Evolutionary conservation across 164 flowering plant species (phyloP).

Genomic region (Stephania cephalantha): DNA sequence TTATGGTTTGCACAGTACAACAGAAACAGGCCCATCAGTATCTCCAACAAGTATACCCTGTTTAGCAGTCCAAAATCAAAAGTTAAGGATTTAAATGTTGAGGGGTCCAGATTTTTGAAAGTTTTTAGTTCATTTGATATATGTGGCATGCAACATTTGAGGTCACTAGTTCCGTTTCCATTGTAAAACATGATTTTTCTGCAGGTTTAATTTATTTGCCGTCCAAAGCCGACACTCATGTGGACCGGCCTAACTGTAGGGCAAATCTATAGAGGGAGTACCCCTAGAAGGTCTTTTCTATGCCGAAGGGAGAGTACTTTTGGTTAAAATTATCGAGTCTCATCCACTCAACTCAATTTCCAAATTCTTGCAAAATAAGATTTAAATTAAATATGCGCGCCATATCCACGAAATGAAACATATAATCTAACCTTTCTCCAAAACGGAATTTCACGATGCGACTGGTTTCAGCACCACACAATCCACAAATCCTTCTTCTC

Average conservation of each 20-base stretch:
- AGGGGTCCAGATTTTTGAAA: background rate
- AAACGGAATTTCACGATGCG: conserved; percentile 10
- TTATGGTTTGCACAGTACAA: conserved; percentile 48
- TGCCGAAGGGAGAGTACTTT: no score
- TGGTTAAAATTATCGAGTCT: no score
- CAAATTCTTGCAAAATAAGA: no score
- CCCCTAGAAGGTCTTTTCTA: no score
- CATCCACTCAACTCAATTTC: no score
- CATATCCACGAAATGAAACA: background rate
- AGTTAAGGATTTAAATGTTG: background rate
- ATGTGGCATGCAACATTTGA: background rate
- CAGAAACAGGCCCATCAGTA: conserved; percentile 46
- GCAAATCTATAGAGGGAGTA: no score
- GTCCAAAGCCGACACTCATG: no score
- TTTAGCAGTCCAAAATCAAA: conserved; percentile 3
- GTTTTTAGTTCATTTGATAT: background rate
- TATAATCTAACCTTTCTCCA: conserved; percentile 34
- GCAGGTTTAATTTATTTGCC: no score
- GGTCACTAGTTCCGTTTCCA: background rate
- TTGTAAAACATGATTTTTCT: no score
- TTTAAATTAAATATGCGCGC: background rate
- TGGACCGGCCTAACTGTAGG: no score
- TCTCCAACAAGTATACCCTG: conserved; percentile 53
- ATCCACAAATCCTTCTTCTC: conserved; percentile 27
- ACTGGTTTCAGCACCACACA: conserved; percentile 13